Conservation (phyloP, 163 green algal genomes). For the Chlamydomonas reinhardtii region DNA sequence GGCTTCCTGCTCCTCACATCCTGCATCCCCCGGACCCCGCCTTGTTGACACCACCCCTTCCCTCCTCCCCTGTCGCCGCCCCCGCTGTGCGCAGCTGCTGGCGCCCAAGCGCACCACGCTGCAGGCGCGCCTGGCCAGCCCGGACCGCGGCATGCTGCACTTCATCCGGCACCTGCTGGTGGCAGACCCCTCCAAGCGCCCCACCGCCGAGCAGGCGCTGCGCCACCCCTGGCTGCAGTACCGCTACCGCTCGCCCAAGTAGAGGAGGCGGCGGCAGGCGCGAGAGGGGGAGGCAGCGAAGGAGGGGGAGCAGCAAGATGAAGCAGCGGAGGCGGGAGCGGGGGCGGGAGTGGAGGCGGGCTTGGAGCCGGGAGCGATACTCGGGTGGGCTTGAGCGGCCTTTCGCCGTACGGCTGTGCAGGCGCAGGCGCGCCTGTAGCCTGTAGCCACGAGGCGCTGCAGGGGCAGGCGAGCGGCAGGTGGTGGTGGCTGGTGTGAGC, state of each 20-base stretch:
- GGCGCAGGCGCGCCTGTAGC: too few species aligned
- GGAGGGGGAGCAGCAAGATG: too few species aligned
- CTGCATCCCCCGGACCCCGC: too few species aligned
- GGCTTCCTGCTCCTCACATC: too few species aligned
- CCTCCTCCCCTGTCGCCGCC: background rate
- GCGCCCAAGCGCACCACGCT: constrained; percentile 40
- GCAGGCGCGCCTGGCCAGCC: constrained; percentile 20
- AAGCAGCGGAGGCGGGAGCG: background rate
- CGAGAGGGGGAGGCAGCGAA: background rate
- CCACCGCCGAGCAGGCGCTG: constrained; percentile 64
- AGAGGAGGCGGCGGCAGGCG: background rate
- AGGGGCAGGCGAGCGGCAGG: too few species aligned
- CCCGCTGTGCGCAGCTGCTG: constrained; percentile 11
- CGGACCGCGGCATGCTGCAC: constrained; percentile 54
- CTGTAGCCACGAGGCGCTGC: too few species aligned
- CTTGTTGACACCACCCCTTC: too few species aligned
- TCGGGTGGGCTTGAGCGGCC: too few species aligned
- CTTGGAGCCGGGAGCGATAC: background rate
- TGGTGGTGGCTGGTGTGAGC: too few species aligned
- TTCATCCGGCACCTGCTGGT: constrained; percentile 70
- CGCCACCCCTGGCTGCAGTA: constrained; percentile 70
- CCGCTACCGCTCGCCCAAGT: constrained; percentile 48
- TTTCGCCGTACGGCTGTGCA: too few species aligned
- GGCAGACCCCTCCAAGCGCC: constrained; percentile 61
- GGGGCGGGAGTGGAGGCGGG: background rate